phyloP scores from a whole-genome alignment of 371 early-diverging fungal species.

The Mucor indicus region DNA sequence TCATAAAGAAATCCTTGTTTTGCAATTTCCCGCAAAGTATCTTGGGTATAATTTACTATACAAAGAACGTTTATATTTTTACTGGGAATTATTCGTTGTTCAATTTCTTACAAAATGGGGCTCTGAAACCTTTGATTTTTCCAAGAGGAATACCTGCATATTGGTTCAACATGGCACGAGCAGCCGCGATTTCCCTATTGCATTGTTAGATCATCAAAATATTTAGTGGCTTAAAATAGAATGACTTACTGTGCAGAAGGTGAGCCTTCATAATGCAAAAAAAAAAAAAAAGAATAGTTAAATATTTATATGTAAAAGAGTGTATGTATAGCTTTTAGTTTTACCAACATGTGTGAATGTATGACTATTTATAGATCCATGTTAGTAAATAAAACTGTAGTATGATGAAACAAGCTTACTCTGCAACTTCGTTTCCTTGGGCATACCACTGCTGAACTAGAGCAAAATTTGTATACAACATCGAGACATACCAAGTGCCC shows the following conservation, averaged over 20 bases:
- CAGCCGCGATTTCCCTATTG: constrained; percentile 60
- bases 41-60: constrained; percentile 62
- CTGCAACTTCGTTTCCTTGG: constrained; percentile 67
- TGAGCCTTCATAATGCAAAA: constrained; percentile 14
- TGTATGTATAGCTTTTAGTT: no score
- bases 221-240: no score
- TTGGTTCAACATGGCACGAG: constrained; percentile 53
- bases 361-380: constrained; percentile 36
- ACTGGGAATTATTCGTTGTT: no score
- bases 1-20: constrained; percentile 71
- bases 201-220: no score
- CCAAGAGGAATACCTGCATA: constrained; percentile 65
- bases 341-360: constrained; percentile 63
- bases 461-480: constrained; percentile 63
- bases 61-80: no score
- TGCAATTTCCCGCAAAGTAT: constrained; percentile 48
- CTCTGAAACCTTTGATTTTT: constrained; percentile 68
- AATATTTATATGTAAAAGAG: no score
- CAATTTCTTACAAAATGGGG: constrained; percentile 56
- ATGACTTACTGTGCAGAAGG: constrained; percentile 48
- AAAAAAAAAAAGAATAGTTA: constrained; percentile 1
- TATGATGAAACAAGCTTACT: constrained; percentile 33
- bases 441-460: constrained; percentile 72
- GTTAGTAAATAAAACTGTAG: no score
- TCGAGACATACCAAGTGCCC: constrained; percentile 67